Conservation (phyloP, 306 rosid species). For the Dalbergia oliveri region DNA sequence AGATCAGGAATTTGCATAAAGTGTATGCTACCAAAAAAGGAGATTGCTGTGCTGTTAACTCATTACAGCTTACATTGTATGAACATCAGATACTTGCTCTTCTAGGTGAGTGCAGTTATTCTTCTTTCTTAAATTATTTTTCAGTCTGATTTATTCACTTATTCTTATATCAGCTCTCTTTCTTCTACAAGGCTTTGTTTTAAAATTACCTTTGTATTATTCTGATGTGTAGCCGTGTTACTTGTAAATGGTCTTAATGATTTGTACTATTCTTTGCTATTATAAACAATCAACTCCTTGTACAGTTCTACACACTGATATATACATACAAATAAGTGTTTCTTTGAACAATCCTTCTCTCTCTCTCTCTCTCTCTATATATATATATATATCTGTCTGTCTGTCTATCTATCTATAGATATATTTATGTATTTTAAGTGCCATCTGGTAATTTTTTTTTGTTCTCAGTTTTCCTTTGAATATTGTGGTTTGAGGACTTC, state of each 20-base stretch:
- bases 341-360: neutral
- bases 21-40: conserved; percentile 86
- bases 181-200: neutral
- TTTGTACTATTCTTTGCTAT: neutral
- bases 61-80: conserved; percentile 78
- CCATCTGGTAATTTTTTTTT: too few species aligned
- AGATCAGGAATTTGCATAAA: conserved; percentile 89
- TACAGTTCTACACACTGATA: too few species aligned
- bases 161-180: neutral
- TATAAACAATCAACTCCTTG: neutral
- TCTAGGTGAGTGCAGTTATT: conserved; percentile 67
- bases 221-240: conserved; percentile 6
- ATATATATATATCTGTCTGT: neutral
- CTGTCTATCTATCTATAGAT: too few species aligned
- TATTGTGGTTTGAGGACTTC: neutral
- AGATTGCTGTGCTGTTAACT: conserved; percentile 86
- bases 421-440: neutral
- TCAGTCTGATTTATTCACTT: neutral
- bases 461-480: neutral
- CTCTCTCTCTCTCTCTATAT: neutral
- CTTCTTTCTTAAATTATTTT: neutral
- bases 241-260: neutral
- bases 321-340: too few species aligned
- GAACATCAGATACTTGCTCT: conserved; percentile 99
- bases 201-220: neutral